Evolutionary conservation across 805 yeast species (phyloP).

Genomic region (Pichia paraexigua): DNA sequence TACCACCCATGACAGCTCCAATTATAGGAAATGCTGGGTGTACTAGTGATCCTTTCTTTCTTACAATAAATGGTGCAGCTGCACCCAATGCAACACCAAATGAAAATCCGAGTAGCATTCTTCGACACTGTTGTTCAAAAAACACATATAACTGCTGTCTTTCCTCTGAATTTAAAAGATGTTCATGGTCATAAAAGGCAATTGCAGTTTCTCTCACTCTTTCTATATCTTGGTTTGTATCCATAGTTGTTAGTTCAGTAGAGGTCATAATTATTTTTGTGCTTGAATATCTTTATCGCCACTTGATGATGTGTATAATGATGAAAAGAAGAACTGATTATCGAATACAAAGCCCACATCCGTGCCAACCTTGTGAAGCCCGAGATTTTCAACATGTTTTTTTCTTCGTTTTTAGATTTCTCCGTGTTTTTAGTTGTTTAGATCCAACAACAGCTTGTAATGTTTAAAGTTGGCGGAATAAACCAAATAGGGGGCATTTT

Average conservation of each 20-base stretch:
- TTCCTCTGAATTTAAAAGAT: conserved; percentile 33
- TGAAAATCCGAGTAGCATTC: conserved; percentile 33
- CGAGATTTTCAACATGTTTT: neutral
- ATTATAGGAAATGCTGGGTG: conserved; percentile 35
- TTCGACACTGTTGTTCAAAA: conserved; percentile 29
- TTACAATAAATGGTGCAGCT: conserved; percentile 34
- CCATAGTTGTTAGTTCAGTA: neutral
- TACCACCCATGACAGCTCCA: conserved; percentile 35
- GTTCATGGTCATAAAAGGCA: conserved; percentile 43
- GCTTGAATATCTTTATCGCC: neutral
- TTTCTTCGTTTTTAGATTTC: neutral
- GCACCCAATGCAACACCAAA: conserved; percentile 34
- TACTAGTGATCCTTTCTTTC: conserved; percentile 29
- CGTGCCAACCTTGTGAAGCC: neutral
- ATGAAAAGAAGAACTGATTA: neutral
- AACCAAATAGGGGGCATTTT: neutral
- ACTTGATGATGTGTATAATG: neutral
- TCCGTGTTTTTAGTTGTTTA: neutral
- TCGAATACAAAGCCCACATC: neutral
- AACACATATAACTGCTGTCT: conserved; percentile 34
- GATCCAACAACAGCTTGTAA: neutral
- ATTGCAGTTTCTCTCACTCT: conserved; percentile 37
- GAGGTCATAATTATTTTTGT: neutral
- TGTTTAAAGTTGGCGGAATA: neutral
- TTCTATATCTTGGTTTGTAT: conserved; percentile 15